These are phyloP conservation scores for Peribolospora baueri DNA, from an alignment of 768 basidiomycete genomes.

Conservation along the genomic window DNA sequence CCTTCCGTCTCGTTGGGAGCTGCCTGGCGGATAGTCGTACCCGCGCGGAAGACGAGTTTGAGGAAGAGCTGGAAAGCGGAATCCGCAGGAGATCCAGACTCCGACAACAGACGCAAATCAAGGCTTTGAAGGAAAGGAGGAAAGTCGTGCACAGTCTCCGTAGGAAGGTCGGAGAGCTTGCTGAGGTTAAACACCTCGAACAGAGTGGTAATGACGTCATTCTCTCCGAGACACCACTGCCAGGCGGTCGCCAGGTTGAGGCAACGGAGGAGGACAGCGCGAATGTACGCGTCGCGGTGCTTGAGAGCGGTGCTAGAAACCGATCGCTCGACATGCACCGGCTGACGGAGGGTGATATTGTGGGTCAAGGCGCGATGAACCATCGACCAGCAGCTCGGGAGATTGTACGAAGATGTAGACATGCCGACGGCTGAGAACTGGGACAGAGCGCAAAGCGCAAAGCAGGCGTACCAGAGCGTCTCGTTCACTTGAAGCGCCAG, in stretches of 20 bases:
- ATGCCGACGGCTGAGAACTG: conserved; percentile 45
- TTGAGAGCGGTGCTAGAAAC: conserved; percentile 21
- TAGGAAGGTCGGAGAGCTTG: conserved; percentile 41
- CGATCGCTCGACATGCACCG: conserved; percentile 25
- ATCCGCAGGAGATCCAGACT: conserved; percentile 30
- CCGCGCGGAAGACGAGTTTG: conserved; percentile 49
- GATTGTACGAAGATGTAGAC: conserved; percentile 21
- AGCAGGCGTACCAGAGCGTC: conserved; percentile 39
- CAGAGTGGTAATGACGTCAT: conserved; percentile 36
- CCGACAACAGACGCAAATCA: conserved; percentile 35
- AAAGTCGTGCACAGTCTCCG: conserved; percentile 36
- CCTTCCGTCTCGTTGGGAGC: neutral
- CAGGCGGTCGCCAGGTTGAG: conserved; percentile 48
- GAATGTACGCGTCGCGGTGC: conserved; percentile 46
- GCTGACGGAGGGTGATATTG: conserved; percentile 29
- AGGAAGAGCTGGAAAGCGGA: conserved; percentile 56
- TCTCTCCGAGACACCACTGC: conserved; percentile 44
- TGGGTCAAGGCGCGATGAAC: conserved; percentile 31
- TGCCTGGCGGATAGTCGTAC: too few relatives aligned
- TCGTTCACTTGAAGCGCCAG: neutral
- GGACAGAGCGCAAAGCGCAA: conserved; percentile 45
- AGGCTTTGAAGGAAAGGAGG: conserved; percentile 26
- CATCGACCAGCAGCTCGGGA: conserved; percentile 42
- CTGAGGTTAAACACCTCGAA: conserved; percentile 51
- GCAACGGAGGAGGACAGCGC: conserved; percentile 44